These are phyloP conservation scores for Rhizopogon parksii DNA, from an alignment of 1,284 basidiomycete genomes.

Conservation along the genomic window DNA sequence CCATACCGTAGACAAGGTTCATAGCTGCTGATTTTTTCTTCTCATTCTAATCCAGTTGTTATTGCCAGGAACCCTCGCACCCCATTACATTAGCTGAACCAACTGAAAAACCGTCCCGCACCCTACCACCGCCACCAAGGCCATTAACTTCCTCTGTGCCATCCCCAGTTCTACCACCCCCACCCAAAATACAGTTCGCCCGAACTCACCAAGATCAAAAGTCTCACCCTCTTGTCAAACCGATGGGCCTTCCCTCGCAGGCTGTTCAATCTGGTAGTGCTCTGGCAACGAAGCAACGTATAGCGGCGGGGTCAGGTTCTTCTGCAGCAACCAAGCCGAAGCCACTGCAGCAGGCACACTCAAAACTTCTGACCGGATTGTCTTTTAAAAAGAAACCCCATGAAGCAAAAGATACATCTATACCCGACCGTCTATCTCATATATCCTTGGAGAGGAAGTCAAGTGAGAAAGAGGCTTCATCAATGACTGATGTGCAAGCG, in stretches of 20 bases:
- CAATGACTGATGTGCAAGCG: too few relatives aligned
- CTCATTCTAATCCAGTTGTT: not conserved
- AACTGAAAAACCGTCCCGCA: not conserved
- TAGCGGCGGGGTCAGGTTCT: slow-evolving; percentile 34
- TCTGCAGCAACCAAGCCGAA: slow-evolving; percentile 25
- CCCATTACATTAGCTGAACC: not conserved
- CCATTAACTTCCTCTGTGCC: not conserved
- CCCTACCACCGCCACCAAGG: not conserved
- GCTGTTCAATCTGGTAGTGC: slow-evolving; percentile 28
- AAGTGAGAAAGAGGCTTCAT: not conserved
- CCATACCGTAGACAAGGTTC: not conserved
- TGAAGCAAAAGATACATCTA: not conserved
- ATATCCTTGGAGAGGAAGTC: not conserved
- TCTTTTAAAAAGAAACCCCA: slow-evolving; percentile 38
- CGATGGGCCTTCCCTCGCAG: slow-evolving; percentile 17
- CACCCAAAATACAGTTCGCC: slow-evolving; percentile 13
- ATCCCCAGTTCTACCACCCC: slow-evolving; percentile 10
- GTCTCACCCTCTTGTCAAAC: slow-evolving; percentile 22
- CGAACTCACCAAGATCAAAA: slow-evolving; percentile 29
- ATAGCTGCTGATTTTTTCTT: not conserved
- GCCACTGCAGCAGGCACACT: slow-evolving; percentile 16
- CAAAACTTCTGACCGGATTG: slow-evolving; percentile 25
- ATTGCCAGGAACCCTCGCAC: not conserved
- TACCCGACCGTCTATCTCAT: too few relatives aligned
- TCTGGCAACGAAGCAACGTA: slow-evolving; percentile 43